Conservation (phyloP, 108 stramenopile species). For the Pseudonitzschia multistriata region DNA sequence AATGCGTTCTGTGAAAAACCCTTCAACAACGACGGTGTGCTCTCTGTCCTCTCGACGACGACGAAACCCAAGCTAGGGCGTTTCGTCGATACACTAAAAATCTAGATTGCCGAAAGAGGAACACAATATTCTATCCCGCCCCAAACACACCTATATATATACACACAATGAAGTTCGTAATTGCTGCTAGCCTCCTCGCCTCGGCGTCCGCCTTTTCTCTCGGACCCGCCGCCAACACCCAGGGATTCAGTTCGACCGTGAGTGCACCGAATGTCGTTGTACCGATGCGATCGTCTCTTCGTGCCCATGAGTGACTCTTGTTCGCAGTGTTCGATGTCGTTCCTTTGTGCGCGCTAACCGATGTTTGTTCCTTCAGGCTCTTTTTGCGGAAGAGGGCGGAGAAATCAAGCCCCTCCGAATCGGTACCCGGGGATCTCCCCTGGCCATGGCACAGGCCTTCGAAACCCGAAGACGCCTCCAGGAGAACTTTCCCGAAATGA, state of each 20-base stretch:
- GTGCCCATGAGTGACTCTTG: background rate
- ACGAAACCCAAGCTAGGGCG: too few species aligned
- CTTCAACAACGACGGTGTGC: slow-evolving; percentile 7
- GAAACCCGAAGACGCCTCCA: slow-evolving; percentile 90
- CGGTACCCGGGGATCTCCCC: slow-evolving; percentile 96
- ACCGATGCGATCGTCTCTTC: too few species aligned
- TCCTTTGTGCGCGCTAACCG: background rate
- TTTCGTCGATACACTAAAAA: background rate
- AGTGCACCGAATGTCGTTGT: slow-evolving; percentile 7
- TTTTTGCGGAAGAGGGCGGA: slow-evolving; percentile 65
- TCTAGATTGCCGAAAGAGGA: background rate
- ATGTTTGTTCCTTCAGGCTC: slow-evolving; percentile 39
- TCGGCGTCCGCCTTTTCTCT: slow-evolving; percentile 60
- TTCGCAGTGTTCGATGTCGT: background rate
- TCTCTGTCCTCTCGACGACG: background rate
- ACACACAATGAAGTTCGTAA: slow-evolving; percentile 63
- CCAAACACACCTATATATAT: background rate
- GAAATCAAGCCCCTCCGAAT: slow-evolving; percentile 84
- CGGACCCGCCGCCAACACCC: slow-evolving; percentile 43
- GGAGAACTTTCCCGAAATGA: slow-evolving; percentile 91
- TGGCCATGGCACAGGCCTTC: slow-evolving; percentile 98
- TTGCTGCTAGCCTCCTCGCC: slow-evolving; percentile 47
- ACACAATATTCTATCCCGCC: background rate
- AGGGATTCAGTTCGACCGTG: slow-evolving; percentile 33
- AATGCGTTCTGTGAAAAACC: background rate